These are phyloP conservation scores for Diutina siamensis DNA, from an alignment of 1,139 yeast genomes.

Conservation along the genomic window DNA sequence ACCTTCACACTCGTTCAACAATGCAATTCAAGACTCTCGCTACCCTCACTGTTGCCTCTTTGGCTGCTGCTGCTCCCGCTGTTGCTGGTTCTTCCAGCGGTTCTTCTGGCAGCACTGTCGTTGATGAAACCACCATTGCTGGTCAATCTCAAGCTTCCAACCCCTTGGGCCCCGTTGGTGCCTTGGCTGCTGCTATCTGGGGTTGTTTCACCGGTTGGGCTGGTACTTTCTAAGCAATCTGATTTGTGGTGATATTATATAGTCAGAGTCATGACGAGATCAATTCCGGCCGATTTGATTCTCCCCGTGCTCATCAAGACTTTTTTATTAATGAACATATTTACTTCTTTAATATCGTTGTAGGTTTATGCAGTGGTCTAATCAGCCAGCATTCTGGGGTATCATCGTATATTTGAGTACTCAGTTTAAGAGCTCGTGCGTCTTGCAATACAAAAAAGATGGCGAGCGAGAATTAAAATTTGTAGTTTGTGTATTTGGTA, in stretches of 20 bases:
- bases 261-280: not conserved
- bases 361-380: too few relatives aligned
- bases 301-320: not conserved
- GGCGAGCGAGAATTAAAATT: too few relatives aligned
- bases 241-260: not conserved
- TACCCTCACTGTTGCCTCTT: conserved; percentile 1
- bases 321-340: too few relatives aligned
- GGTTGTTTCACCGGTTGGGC: conserved; percentile 3
- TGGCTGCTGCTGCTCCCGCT: conserved; percentile 1
- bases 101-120: not conserved
- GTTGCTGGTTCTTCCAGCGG: not conserved
- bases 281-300: not conserved
- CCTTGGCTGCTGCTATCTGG: conserved; percentile 5
- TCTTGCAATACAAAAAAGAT: too few relatives aligned
- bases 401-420: too few relatives aligned
- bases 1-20: not conserved
- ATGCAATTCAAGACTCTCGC: conserved; percentile 5
- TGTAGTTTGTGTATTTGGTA: too few relatives aligned
- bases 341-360: too few relatives aligned
- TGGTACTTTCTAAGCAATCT: not conserved
- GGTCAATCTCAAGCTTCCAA: not conserved
- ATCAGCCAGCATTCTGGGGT: too few relatives aligned
- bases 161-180: conserved; percentile 5
- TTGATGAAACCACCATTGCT: not conserved
- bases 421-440: too few relatives aligned